Base-by-base conservation (phyloP, 495 filamentous ascomycete species). In the Collariella sp. region DNA sequence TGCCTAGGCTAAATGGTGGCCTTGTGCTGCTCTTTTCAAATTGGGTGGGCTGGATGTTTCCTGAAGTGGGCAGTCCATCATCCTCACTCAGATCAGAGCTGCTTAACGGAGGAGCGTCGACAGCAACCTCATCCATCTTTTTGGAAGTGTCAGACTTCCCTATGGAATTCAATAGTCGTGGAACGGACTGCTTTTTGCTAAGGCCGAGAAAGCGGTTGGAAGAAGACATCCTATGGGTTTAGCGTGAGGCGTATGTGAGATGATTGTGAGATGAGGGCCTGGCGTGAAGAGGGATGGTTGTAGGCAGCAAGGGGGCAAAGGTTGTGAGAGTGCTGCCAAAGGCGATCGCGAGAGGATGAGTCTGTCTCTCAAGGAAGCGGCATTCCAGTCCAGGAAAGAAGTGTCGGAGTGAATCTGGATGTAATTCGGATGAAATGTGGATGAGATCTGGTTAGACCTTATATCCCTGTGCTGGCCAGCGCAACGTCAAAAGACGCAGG, bases 91-190 rank as follows among this genome's bases (percentile, higher is more conserved):
- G 26, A 23, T 51, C 44, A 2, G 55, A 53, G 46, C 51, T 55
- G 26, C 39, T 53, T 31, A 62, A 0, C 16, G 62, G 62, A 7
- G 62, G 59, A 22, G 50, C 56, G 35, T 62, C 50, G 7, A 49
- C 42, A 9, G 15, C 33, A 3, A 49, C 33, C 2, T 46, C 34
- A 38, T 19, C 26, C 23, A 22, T 54, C 1, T 16, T 20, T 2
- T 34, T 45, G n/a, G 16, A 3, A 5, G 11, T 7, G 20, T 20
- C n/a, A 1, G 18, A 13, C 3, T 15, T 36, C 4, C 39, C n/a
- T 11, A 49, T 24, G 9, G 3, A 2, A 10, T 2, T 38, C 16
- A 56, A n/a, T 3, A 56, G 38, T 0, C 7, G 47, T 10, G 44
- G 42, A 18, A 58, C 56, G 9, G 19, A 12, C 16, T 58, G 44